A percentile compares a stretch with the other conserved stretches of the same genome.
Conservation (phyloP, 768 basidiomycete species). For the Leccinum boreale region DNA sequence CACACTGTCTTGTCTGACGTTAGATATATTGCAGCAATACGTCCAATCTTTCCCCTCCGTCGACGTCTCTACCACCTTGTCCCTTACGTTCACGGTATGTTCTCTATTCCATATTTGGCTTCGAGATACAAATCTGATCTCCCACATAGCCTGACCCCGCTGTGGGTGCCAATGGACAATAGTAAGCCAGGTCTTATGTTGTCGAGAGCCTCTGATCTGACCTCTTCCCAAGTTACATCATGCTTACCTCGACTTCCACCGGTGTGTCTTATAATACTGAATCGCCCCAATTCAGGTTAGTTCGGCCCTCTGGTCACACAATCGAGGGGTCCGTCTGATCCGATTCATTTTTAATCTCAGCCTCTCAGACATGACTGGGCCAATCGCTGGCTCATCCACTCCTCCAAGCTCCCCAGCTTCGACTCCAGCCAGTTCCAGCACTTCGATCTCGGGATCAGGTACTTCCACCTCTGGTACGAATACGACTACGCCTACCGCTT, state of each 20-base stretch:
- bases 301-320: background rate
- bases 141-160: constrained; percentile 47
- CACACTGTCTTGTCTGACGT: background rate
- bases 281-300: constrained; percentile 58
- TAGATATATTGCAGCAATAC: constrained; percentile 39
- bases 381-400: constrained; percentile 24
- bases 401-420: constrained; percentile 10
- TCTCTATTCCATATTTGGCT: background rate
- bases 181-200: constrained; percentile 40
- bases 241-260: constrained; percentile 42
- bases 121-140: background rate
- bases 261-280: constrained; percentile 35
- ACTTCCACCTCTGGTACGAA: constrained; percentile 5
- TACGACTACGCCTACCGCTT: background rate
- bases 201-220: constrained; percentile 1
- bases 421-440: background rate
- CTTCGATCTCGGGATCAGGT: constrained; percentile 13
- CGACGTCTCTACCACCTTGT: constrained; percentile 38
- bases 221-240: constrained; percentile 49
- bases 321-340: background rate
- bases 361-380: constrained; percentile 58
- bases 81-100: constrained; percentile 54
- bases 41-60: constrained; percentile 57
- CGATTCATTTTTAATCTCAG: constrained; percentile 28
- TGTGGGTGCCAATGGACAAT: constrained; percentile 53